A percentile compares a stretch with the other conserved stretches of the same genome.
phyloP scores from a whole-genome alignment of 306 rosid species.

The Dryas drummondii region DNA sequence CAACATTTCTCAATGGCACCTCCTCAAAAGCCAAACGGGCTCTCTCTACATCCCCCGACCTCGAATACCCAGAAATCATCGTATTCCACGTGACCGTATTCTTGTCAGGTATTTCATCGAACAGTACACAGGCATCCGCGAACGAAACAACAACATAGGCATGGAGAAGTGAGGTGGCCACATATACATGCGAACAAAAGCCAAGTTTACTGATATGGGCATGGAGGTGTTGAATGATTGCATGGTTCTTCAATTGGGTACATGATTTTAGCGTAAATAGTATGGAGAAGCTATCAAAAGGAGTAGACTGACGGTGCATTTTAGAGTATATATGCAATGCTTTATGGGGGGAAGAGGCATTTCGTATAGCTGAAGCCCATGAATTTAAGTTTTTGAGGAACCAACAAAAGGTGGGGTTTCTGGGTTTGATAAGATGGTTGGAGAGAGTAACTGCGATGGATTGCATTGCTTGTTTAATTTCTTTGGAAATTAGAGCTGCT shows the following conservation, averaged over 20 bases:
- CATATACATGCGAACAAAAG: conserved; percentile 39
- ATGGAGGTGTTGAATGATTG: conserved; percentile 48
- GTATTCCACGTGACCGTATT: conserved; percentile 58
- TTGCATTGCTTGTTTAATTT: conserved; percentile 15
- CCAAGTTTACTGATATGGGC: conserved; percentile 63
- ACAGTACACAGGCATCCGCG: conserved; percentile 42
- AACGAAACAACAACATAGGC: conserved; percentile 32
- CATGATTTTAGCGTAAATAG: conserved; percentile 56
- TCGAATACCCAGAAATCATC: conserved; percentile 55
- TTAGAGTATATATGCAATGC: conserved; percentile 38
- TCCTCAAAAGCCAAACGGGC: conserved; percentile 42
- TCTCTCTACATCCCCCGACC: conserved; percentile 32
- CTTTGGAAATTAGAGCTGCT: not conserved
- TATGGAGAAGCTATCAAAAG: conserved; percentile 49
- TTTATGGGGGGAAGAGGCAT: conserved; percentile 44
- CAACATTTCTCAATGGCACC: conserved; percentile 44
- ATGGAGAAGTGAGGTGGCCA: conserved; percentile 43
- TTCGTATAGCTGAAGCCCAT: conserved; percentile 51
- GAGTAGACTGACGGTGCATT: conserved; percentile 42
- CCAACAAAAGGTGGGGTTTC: not conserved
- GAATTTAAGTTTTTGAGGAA: conserved; percentile 34
- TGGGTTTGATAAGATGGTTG: conserved; percentile 12
- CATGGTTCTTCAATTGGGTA: conserved; percentile 30
- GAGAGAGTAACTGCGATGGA: conserved; percentile 8
- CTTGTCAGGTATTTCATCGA: conserved; percentile 61